A percentile compares a stretch with the other conserved stretches of the same genome.
phyloP scores from a whole-genome alignment of 2,329 filamentous ascomycete species.

The Cytospora schulzeri region DNA sequence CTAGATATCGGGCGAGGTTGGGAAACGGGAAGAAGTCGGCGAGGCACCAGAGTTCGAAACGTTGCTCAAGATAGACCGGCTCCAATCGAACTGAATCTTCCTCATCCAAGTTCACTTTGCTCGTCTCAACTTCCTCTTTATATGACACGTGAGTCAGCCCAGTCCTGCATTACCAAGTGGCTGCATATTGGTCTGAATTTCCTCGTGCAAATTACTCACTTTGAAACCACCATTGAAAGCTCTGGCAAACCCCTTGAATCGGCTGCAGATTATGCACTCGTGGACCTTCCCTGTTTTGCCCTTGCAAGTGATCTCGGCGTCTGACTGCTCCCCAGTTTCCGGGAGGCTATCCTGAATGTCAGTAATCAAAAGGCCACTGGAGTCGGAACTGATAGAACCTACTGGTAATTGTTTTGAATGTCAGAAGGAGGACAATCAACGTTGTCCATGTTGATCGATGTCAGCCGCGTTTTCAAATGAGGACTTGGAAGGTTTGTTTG shows the following conservation, averaged over 20 bases:
- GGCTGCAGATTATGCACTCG: neutral
- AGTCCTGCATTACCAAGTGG: neutral
- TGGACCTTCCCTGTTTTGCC: neutral
- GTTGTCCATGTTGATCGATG: too few relatives aligned
- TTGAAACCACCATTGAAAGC: neutral
- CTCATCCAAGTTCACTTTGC: neutral
- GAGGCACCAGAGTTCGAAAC: neutral
- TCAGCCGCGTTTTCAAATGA: too few relatives aligned
- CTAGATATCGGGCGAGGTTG: neutral
- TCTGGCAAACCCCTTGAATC: conserved; percentile 1
- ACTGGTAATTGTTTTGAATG: neutral
- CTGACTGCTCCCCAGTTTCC: neutral
- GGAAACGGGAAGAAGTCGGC: neutral
- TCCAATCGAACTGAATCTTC: neutral
- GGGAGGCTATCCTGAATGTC: neutral
- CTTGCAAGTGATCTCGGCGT: conserved; percentile 8
- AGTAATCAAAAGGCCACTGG: neutral
- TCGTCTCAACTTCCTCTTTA: neutral
- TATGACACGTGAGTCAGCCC: neutral
- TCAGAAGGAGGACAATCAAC: neutral
- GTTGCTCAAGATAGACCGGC: neutral
- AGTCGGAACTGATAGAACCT: neutral
- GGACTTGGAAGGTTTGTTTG: too few relatives aligned
- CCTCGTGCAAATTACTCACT: neutral
- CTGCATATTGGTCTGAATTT: neutral